Evolutionary conservation across 78 protist species (phyloP), one percentile per base, ranked within the genome.

Genomic region (Monosiga brevicollis): DNA sequence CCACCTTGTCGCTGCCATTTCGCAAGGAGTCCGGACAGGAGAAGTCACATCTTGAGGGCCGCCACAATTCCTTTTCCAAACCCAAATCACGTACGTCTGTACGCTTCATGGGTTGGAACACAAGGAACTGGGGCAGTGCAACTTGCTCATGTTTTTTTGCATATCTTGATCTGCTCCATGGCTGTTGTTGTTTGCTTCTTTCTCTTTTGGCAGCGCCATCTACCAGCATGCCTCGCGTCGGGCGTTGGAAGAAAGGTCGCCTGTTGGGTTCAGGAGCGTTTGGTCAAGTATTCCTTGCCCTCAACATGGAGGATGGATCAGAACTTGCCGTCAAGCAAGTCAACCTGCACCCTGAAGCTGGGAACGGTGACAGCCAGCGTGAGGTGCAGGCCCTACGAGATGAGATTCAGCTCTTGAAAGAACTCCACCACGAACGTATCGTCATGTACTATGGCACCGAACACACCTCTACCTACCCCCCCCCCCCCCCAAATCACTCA

Each of bases 231-330:
- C n/a, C n/a, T n/a, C n/a, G n/a, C n/a, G n/a, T n/a, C n/a, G n/a
- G n/a, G 20, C 76, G 72, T 22, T 87, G 90, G 87, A 79, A 71
- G 71, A 80, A 81, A 15, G 87, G 87, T 10, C 29, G 55, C 39
- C 54, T 83, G n/a, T 26, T 87, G n/a, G 90, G 90, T 20, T 0
- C 49, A 34, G 90, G 90, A 32, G 62, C 90, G 35, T 87, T 83
- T 25, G 90, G 86, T 29, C 2, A 39, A 2, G 90, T 87, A 34
- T 85, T 25, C 70, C 70, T 82, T 1, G 88, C 84, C 35, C 29
- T 85, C 34, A 72, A 70, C 72, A 10, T 9, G 34, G 83, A 2
- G 36, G 32, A 25, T 24, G 83, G 74, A 2, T 3, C 22, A 37
- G 26, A 34, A 26, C 36, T 83, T 6, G 86, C 86, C 11, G 86